Conservation (phyloP, 2,329 filamentous ascomycete genomes). For the Elsinoe necatrix region DNA sequence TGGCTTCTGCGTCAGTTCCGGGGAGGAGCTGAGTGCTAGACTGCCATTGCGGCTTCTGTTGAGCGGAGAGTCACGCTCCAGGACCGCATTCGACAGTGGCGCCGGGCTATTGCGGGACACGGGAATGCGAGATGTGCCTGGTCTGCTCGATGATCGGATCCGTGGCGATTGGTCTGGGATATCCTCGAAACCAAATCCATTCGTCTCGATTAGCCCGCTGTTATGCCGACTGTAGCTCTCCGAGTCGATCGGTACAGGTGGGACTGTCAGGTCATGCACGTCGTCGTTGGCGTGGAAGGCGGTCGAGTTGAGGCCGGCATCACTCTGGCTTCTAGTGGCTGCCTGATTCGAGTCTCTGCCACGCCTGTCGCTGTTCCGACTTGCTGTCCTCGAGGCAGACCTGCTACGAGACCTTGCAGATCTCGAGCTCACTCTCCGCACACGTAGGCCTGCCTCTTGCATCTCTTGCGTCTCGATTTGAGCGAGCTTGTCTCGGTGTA, state of each 20-base stretch:
- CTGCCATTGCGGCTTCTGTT: slow-evolving; percentile 52
- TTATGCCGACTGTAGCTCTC: slow-evolving; percentile 13
- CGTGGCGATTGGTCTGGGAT: slow-evolving; percentile 61
- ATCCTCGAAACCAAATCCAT: slow-evolving; percentile 14
- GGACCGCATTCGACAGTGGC: slow-evolving; percentile 61
- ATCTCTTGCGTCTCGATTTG: slow-evolving; percentile 74
- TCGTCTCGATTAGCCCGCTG: slow-evolving; percentile 14
- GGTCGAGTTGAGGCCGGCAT: slow-evolving; percentile 16
- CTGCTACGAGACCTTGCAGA: slow-evolving; percentile 29
- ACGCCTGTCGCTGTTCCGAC: slow-evolving; percentile 22
- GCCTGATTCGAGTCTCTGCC: slow-evolving; percentile 20
- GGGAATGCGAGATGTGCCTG: slow-evolving; percentile 70
- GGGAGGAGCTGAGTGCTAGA: slow-evolving; percentile 43
- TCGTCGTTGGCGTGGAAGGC: slow-evolving; percentile 9
- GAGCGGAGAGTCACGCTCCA: slow-evolving; percentile 65
- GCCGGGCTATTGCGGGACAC: slow-evolving; percentile 70
- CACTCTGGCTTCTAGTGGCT: slow-evolving; percentile 20
- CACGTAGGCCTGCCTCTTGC: slow-evolving; percentile 65
- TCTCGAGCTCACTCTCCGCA: slow-evolving; percentile 44
- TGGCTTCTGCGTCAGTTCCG: slow-evolving; percentile 41
- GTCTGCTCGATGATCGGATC: slow-evolving; percentile 40
- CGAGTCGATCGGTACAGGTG: slow-evolving; percentile 9
- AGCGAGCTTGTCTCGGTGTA: slow-evolving; percentile 75
- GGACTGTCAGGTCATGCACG: slow-evolving; percentile 6
- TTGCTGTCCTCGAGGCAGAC: slow-evolving; percentile 25